These are phyloP conservation scores for Podila minutissima DNA, from an alignment of 192 early-diverging fungal genomes.

Conservation along the genomic window DNA sequence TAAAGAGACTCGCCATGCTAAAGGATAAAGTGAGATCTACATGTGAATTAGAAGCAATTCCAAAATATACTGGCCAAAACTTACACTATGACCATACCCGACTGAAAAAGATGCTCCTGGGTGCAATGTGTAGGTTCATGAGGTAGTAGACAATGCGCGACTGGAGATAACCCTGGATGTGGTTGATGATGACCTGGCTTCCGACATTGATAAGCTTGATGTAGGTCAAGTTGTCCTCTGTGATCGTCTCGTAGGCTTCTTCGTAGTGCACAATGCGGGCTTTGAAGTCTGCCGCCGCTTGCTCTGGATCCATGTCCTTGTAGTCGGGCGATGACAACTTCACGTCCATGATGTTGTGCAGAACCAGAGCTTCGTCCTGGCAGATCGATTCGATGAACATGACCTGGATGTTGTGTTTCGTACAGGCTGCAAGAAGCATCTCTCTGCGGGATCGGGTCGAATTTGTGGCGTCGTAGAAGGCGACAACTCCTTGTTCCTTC, in stretches of 20 bases:
- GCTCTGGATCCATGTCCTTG: conserved; percentile 83
- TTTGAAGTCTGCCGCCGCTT: conserved; percentile 90
- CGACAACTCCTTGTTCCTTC: conserved; percentile 83
- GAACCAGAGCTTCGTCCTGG: conserved; percentile 87
- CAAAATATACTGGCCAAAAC: background rate
- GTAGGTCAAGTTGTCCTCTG: conserved; percentile 78
- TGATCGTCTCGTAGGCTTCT: conserved; percentile 89
- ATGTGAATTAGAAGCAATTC: background rate
- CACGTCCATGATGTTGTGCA: conserved; percentile 95
- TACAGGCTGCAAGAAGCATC: conserved; percentile 78
- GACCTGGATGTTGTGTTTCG: conserved; percentile 82
- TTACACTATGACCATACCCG: conserved; percentile 53
- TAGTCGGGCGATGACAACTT: conserved; percentile 98
- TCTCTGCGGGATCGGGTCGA: conserved; percentile 85
- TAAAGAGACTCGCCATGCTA: conserved; percentile 94
- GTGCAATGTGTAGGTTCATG: conserved; percentile 98
- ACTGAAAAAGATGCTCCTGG: conserved; percentile 92
- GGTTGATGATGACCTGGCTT: conserved; percentile 90
- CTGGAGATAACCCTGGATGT: conserved; percentile 95
- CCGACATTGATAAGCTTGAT: conserved; percentile 98
- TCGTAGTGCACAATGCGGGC: conserved; percentile 94
- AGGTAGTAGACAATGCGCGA: conserved; percentile 98
- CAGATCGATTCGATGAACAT: conserved; percentile 98
- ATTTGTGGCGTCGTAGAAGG: conserved; percentile 99
- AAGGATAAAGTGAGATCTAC: background rate